Percentiles rank a stretch among this genome's conserved stretches.
phyloP scores from a whole-genome alignment of 768 basidiomycete species.

The Leccinum sublutescens region DNA sequence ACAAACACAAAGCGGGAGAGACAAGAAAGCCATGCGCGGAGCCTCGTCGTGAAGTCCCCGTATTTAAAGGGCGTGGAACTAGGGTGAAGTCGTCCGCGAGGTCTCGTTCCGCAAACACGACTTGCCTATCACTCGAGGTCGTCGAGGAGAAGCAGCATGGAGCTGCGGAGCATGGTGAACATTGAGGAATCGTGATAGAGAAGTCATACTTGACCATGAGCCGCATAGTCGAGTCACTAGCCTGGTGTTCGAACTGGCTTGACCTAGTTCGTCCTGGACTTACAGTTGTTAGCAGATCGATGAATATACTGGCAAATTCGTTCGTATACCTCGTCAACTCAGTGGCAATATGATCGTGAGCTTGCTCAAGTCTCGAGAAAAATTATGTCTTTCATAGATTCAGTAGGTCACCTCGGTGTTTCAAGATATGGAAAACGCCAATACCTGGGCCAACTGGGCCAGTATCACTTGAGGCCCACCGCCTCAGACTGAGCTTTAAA shows the following conservation, averaged over 20 bases:
- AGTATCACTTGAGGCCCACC: background rate
- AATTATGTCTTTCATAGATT: background rate
- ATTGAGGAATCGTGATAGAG: constrained; percentile 7
- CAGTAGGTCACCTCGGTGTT: background rate
- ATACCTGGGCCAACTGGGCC: background rate
- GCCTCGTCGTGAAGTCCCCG: constrained; percentile 13
- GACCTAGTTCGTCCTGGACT: constrained; percentile 7
- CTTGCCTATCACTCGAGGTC: constrained; percentile 18
- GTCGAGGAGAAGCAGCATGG: constrained; percentile 19
- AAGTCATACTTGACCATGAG: constrained; percentile 9
- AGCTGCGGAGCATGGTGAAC: constrained; percentile 22
- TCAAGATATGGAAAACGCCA: constrained; percentile 1
- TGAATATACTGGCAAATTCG: background rate
- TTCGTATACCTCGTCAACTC: background rate
- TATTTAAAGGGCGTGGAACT: constrained; percentile 29
- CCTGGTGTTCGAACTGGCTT: background rate
- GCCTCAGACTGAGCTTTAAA: constrained; percentile 7
- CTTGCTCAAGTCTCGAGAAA: background rate
- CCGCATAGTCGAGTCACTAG: constrained; percentile 2
- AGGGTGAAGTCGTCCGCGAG: constrained; percentile 16
- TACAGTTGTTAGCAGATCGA: background rate
- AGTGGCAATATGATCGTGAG: background rate
- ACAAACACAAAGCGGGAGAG: constrained; percentile 24
- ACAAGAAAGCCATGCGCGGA: constrained; percentile 24
- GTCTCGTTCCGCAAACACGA: constrained; percentile 21